Evolutionary conservation across 768 basidiomycete species (phyloP), one percentile per base, ranked within the genome.

Genomic region (Gymnopilus dilepis): DNA sequence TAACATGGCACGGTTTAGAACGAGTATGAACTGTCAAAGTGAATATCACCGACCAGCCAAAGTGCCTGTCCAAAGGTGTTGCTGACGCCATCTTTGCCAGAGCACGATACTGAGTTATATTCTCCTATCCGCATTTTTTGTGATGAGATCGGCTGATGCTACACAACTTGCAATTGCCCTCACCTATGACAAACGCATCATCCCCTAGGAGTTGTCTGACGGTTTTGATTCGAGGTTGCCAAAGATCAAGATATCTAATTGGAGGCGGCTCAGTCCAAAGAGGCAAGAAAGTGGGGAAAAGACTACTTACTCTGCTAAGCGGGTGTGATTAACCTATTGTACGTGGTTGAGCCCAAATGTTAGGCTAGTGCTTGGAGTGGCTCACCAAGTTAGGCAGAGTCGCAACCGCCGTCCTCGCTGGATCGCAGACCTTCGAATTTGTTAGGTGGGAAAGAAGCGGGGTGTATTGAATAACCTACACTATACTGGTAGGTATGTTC

Each of bases 401-500:
- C 11, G 81, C 83, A 30, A 82, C 76, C 3, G 76, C 76, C 52
- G 73, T 77, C 56, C 82, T 77, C 0, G 74, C 72, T 21, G 79
- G 75, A 68, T 81, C 79, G 56, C 79, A 80, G 41, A 79, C 76
- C 76, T 78, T 45, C 33, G 52, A 31, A 59, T 53, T n/a, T 42
- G 19, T 37, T 11, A 47, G 43, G 19, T 11, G 6, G 2, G 13
- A 45, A 21, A 43, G 17, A 8, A 51, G 11, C 11, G 22, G 50
- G 12, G 8, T 8, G 26, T 26, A 34, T 17, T 13, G 22, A 26
- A n/a, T 31, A 28, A 67, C 80, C 63, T 62, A 82, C 82, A 60
- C 79, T 82, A 63, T 84, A 84, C 58, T 84, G 82, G 63, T 84
- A 83, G 1, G 82, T 82, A 58, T 84, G 84, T 67, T 85, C 84